Conservation (phyloP, 257 asterid species). For the Linaria vulgaris region DNA sequence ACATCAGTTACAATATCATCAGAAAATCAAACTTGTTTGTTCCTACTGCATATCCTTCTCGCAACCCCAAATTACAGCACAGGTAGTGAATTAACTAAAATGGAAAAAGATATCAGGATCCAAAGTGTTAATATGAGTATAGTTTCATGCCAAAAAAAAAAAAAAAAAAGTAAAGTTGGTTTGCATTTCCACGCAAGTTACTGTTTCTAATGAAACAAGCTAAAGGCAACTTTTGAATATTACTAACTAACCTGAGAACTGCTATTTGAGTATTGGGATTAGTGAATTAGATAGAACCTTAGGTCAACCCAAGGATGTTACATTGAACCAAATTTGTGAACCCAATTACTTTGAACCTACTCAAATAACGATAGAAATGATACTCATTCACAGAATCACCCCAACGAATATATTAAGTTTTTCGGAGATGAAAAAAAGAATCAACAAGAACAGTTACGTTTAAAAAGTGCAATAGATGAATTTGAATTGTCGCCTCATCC, state of each 20-base stretch:
- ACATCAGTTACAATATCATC: background rate
- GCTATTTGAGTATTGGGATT: background rate
- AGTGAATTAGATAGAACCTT: conserved; percentile 5
- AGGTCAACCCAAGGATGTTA: conserved; percentile 16
- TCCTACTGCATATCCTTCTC: background rate
- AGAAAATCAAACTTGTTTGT: conserved; percentile 2
- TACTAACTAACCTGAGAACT: background rate
- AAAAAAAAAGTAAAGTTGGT: too few relatives aligned
- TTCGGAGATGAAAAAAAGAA: background rate
- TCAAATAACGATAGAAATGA: background rate
- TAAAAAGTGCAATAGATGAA: too few relatives aligned
- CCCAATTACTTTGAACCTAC: background rate
- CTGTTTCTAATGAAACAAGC: conserved; percentile 13
- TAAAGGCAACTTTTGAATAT: background rate
- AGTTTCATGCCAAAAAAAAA: too few relatives aligned
- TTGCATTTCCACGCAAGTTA: background rate
- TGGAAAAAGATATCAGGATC: background rate
- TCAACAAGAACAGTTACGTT: background rate
- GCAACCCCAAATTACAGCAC: background rate
- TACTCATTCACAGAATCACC: conserved; percentile 1
- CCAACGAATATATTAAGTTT: background rate
- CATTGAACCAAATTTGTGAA: background rate
- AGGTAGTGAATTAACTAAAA: conserved; percentile 7
- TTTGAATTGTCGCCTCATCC: too few relatives aligned
- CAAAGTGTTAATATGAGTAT: too few relatives aligned